Evolutionary conservation across 169 alveolate genomes (phyloP).

Genomic region (Cyclospora cayetanensis): DNA sequence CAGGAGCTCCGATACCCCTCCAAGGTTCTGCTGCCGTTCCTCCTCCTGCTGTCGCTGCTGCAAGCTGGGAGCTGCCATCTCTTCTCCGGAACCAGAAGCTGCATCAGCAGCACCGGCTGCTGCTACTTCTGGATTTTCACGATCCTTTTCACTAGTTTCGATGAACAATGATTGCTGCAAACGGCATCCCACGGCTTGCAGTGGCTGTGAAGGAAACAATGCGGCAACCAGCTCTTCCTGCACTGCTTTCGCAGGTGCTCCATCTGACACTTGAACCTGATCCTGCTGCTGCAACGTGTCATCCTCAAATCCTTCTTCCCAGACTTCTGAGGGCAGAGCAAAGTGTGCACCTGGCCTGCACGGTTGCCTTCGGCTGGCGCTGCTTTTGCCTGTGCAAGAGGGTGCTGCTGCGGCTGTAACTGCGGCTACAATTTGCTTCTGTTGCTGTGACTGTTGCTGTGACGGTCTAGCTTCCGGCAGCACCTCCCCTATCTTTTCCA

Average conservation of each 20-base stretch:
- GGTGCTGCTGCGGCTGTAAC: constrained; percentile 1
- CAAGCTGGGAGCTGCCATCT: background rate
- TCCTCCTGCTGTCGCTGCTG: constrained; percentile 13
- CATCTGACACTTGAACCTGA: background rate
- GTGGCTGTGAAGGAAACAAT: background rate
- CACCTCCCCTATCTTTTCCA: background rate
- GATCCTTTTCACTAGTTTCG: background rate
- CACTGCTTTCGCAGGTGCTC: constrained; percentile 21
- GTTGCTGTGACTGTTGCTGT: constrained; percentile 1
- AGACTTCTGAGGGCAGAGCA: background rate
- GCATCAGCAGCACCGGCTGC: background rate
- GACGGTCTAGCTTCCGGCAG: background rate
- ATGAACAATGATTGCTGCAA: constrained; percentile 28
- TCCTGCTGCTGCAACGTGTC: background rate
- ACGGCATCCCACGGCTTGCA: constrained; percentile 14
- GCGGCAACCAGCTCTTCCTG: background rate
- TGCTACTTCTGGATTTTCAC: background rate
- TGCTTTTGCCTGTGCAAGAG: background rate
- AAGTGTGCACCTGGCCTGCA: constrained; percentile 31
- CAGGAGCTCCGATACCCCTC: background rate
- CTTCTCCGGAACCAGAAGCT: background rate
- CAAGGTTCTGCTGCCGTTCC: background rate
- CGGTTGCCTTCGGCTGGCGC: constrained; percentile 15
- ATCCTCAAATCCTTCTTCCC: background rate
- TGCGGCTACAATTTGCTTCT: background rate